A percentile compares a stretch with the other conserved stretches of the same genome.
Conservation (phyloP, 768 basidiomycete species). For the Phaffia australis region DNA sequence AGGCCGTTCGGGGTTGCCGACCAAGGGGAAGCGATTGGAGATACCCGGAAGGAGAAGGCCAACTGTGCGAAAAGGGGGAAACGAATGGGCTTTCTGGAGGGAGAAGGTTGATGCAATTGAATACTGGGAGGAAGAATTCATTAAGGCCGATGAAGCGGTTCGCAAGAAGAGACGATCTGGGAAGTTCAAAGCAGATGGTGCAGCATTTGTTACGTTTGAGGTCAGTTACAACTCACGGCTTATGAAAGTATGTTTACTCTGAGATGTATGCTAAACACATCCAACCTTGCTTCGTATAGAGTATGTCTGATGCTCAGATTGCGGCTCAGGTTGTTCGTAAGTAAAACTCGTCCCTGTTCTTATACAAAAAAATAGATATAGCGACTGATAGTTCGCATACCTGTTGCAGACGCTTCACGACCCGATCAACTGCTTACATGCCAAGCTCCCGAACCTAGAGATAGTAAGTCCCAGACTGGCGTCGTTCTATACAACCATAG, state of each 20-base stretch:
- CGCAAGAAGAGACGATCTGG: constrained; percentile 57
- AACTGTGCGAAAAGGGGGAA: constrained; percentile 12
- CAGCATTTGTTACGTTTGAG: constrained; percentile 93
- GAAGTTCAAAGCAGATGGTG: constrained; percentile 67
- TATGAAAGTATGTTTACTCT: constrained; percentile 30
- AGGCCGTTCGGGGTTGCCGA: neutral
- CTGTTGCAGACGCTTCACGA: constrained; percentile 57
- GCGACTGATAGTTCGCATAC: too few species aligned
- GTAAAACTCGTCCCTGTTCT: neutral
- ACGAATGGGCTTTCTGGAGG: constrained; percentile 23
- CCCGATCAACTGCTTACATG: constrained; percentile 57
- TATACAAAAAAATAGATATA: neutral
- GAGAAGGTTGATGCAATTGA: constrained; percentile 78
- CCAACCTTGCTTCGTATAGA: constrained; percentile 31
- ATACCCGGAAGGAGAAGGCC: constrained; percentile 19
- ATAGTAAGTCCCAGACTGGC: constrained; percentile 18
- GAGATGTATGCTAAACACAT: too few species aligned
- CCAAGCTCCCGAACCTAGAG: constrained; percentile 29
- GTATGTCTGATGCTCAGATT: constrained; percentile 43
- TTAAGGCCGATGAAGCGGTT: constrained; percentile 71
- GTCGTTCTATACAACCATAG: neutral
- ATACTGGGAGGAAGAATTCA: constrained; percentile 68
- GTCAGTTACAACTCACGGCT: constrained; percentile 55
- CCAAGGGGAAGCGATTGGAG: constrained; percentile 5
- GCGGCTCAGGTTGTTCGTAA: neutral